Conservation (phyloP, 257 asterid species). For the Gentiana straminea region DNA sequence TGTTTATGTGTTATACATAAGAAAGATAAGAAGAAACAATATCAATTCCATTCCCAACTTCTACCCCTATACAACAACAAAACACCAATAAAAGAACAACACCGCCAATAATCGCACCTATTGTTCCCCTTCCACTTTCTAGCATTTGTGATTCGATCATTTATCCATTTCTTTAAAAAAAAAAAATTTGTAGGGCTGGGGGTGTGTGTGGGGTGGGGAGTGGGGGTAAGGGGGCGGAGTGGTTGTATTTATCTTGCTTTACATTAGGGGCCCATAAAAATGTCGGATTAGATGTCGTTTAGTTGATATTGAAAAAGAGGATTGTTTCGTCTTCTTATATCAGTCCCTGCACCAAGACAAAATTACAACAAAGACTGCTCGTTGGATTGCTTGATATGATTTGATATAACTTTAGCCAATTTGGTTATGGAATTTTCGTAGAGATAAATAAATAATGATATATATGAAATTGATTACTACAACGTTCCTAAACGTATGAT, state of each 20-base stretch:
- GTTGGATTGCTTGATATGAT: slow-evolving; percentile 9
- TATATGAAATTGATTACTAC: no score
- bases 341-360: slow-evolving; percentile 14
- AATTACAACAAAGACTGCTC: slow-evolving; percentile 9
- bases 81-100: slow-evolving; percentile 8
- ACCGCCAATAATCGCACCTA: not conserved
- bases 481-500: no score
- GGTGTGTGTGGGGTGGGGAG: no score
- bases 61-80: not conserved
- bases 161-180: slow-evolving; percentile 14
- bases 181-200: not conserved
- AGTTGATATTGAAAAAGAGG: slow-evolving; percentile 7
- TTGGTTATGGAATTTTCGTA: no score
- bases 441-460: no score
- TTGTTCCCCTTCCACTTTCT: slow-evolving; percentile 15
- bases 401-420: slow-evolving; percentile 5
- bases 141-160: slow-evolving; percentile 16
- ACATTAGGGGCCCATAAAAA: slow-evolving; percentile 25
- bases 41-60: not conserved
- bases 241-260: slow-evolving; percentile 22
- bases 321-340: not conserved
- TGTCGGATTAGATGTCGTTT: slow-evolving; percentile 29
- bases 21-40: not conserved
- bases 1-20: no score
- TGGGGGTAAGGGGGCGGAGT: no score